phyloP scores from a whole-genome alignment of 805 yeast genomes.

The Candida verbasci region DNA sequence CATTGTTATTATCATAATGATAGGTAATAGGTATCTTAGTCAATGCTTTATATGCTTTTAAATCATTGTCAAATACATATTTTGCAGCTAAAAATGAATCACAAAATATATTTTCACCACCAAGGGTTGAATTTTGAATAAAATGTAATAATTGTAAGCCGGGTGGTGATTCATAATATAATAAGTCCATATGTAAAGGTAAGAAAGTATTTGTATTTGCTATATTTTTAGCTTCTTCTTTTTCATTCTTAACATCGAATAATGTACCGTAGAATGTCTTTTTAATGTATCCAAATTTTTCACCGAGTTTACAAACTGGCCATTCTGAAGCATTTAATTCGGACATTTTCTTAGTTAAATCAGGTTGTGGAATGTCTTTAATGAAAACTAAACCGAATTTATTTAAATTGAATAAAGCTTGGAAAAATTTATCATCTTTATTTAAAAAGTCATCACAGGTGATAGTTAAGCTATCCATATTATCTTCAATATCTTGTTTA shows the following conservation, averaged over 20 bases:
- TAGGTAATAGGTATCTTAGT: conserved; percentile 61
- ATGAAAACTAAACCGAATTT: conserved; percentile 55
- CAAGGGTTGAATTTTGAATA: conserved; percentile 48
- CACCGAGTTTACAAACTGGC: conserved; percentile 40
- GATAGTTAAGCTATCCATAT: conserved; percentile 16
- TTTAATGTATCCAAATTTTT: conserved; percentile 62
- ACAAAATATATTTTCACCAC: conserved; percentile 67
- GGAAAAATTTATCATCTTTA: conserved; percentile 25
- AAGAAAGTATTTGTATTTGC: conserved; percentile 63
- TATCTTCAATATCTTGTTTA: conserved; percentile 18
- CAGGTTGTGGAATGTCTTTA: conserved; percentile 46
- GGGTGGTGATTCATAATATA: conserved; percentile 78
- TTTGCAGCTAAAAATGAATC: conserved; percentile 67
- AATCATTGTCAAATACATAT: conserved; percentile 51
- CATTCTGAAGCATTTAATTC: conserved; percentile 36
- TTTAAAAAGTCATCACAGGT: conserved; percentile 39
- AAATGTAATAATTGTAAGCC: conserved; percentile 70
- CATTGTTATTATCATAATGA: conserved; percentile 60
- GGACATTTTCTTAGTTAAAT: conserved; percentile 23
- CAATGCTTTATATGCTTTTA: conserved; percentile 60
- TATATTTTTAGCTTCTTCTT: conserved; percentile 52
- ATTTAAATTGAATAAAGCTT: conserved; percentile 44
- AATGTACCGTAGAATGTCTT: conserved; percentile 68
- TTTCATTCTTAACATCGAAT: conserved; percentile 57
- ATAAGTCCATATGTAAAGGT: conserved; percentile 74